Evolutionary conservation across 306 rosid species (phyloP).

Genomic region (Trifolium fragiferum): DNA sequence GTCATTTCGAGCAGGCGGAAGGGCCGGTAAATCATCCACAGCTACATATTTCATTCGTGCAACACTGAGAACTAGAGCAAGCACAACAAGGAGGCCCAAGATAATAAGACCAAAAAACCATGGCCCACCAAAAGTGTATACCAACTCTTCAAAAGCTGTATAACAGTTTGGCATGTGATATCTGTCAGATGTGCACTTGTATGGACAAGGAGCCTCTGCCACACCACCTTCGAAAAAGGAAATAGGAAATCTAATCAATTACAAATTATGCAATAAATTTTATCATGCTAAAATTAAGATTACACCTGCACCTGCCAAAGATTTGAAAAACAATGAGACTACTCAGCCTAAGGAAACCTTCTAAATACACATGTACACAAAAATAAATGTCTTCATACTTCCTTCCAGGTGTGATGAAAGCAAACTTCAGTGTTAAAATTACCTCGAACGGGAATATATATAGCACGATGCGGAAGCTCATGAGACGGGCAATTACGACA

Average conservation of each 20-base stretch:
- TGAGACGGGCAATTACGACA: slow-evolving; percentile 67
- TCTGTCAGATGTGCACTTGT: slow-evolving; percentile 88
- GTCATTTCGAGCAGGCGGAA: slow-evolving; percentile 70
- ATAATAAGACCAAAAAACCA: slow-evolving; percentile 85
- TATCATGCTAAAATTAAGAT: slow-evolving; percentile 25
- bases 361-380: slow-evolving; percentile 10
- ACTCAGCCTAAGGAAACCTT: slow-evolving; percentile 19
- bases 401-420: slow-evolving; percentile 33
- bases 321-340: slow-evolving; percentile 20
- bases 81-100: slow-evolving; percentile 69
- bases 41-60: slow-evolving; percentile 84
- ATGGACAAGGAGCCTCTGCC: slow-evolving; percentile 87
- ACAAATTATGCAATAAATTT: slow-evolving; percentile 19
- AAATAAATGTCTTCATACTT: slow-evolving; percentile 30
- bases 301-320: slow-evolving; percentile 10
- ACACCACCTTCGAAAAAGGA: slow-evolving; percentile 74
- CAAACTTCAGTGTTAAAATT: slow-evolving; percentile 36
- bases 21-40: slow-evolving; percentile 72
- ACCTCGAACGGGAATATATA: slow-evolving; percentile 79
- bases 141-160: slow-evolving; percentile 94
- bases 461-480: slow-evolving; percentile 84
- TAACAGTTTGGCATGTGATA: slow-evolving; percentile 95
- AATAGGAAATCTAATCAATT: slow-evolving; percentile 39
- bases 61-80: slow-evolving; percentile 89
- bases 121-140: slow-evolving; percentile 98